These are phyloP conservation scores for Globisporangium abappressorium DNA, from an alignment of 352 stramenopile genomes.

Conservation along the genomic window DNA sequence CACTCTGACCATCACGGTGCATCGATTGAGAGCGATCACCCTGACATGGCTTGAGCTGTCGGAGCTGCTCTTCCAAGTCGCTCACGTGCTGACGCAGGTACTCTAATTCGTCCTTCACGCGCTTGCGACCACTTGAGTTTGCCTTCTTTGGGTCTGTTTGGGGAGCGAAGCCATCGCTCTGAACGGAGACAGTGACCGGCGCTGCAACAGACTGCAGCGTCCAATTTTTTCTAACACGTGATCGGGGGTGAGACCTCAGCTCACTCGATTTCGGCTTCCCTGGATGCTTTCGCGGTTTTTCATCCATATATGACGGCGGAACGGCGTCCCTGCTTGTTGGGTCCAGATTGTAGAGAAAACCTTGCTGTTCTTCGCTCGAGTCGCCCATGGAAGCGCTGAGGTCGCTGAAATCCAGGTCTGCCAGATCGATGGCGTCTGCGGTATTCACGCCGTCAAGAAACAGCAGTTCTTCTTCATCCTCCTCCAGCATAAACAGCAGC, in stretches of 20 bases:
- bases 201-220: not conserved
- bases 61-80: conserved; percentile 8
- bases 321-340: not conserved
- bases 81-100: conserved; percentile 9
- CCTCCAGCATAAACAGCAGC: not conserved
- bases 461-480: not conserved
- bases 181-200: not conserved
- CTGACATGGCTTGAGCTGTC: not conserved
- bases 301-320: not conserved
- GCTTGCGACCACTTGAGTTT: not conserved
- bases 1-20: too few relatives aligned
- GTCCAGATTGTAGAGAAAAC: not conserved
- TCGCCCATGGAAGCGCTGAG: not conserved
- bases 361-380: not conserved
- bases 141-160: not conserved
- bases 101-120: conserved; percentile 8
- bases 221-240: not conserved
- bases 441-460: not conserved
- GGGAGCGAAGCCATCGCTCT: too few relatives aligned
- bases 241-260: not conserved
- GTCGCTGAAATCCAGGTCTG: not conserved
- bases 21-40: not conserved
- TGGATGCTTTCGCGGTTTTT: not conserved
- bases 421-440: not conserved
- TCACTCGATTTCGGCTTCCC: not conserved